Conservation (phyloP, 2,329 filamentous ascomycete genomes). For the Dactylonectria estremocensis region DNA sequence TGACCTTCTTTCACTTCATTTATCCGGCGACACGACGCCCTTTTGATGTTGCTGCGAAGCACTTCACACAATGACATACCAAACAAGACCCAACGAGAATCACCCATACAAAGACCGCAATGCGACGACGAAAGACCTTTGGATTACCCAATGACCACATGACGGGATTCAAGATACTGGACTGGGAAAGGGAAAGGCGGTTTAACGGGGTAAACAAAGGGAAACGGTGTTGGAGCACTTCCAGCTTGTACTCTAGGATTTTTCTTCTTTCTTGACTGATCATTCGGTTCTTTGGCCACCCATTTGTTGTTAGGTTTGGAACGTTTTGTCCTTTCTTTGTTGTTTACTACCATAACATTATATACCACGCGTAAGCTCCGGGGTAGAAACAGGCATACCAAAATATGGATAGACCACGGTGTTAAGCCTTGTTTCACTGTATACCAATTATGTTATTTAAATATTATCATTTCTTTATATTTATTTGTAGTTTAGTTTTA, state of each 20-base stretch:
- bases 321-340: slow-evolving; percentile 33
- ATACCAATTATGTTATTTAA: slow-evolving; percentile 28
- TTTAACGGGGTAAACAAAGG: slow-evolving; percentile 22
- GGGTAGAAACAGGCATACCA: slow-evolving; percentile 51
- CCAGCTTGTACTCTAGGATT: slow-evolving; percentile 38
- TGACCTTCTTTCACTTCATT: slow-evolving; percentile 17
- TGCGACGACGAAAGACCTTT: slow-evolving; percentile 27
- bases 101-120: slow-evolving; percentile 17
- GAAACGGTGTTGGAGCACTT: slow-evolving; percentile 30
- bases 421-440: slow-evolving; percentile 38
- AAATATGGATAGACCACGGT: slow-evolving; percentile 49
- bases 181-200: slow-evolving; percentile 25
- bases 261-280: slow-evolving; percentile 26
- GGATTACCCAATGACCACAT: slow-evolving; percentile 29
- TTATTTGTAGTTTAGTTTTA: slow-evolving; percentile 10
- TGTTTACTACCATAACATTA: slow-evolving; percentile 38
- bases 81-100: slow-evolving; percentile 24
- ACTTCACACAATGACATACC: slow-evolving; percentile 20
- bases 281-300: slow-evolving; percentile 32
- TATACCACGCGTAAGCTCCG: slow-evolving; percentile 47
- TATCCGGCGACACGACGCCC: slow-evolving; percentile 16
- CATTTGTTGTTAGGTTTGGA: slow-evolving; percentile 25
- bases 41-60: slow-evolving; percentile 15
- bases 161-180: slow-evolving; percentile 28
- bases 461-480: slow-evolving; percentile 11